A percentile compares a stretch with the other conserved stretches of the same genome.
These are phyloP conservation scores for Keithomyces neogunnii DNA, from an alignment of 2,329 filamentous ascomycete species.

Conservation along the genomic window DNA sequence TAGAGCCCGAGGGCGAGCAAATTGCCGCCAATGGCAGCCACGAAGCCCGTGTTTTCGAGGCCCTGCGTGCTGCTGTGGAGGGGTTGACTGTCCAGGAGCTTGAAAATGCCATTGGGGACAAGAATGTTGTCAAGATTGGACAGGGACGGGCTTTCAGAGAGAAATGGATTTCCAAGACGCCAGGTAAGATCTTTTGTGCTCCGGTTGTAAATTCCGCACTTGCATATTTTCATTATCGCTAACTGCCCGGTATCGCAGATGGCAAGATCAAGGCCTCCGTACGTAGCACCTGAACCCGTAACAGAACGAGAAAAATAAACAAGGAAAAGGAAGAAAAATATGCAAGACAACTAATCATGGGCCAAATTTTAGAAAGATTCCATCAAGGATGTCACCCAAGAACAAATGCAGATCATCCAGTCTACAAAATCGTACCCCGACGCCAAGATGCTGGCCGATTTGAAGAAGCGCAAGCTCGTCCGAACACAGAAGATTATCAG, in stretches of 20 bases:
- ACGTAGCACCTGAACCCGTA: not conserved
- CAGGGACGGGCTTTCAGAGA: conserved; percentile 88
- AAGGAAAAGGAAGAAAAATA: not conserved
- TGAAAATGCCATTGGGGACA: conserved; percentile 61
- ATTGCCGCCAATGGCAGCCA: conserved; percentile 71
- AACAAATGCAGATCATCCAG: conserved; percentile 67
- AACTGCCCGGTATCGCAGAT: conserved; percentile 5
- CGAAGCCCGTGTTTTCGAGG: conserved; percentile 75
- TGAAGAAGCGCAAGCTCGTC: conserved; percentile 89
- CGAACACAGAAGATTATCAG: conserved; percentile 74
- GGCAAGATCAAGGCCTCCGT: conserved; percentile 8
- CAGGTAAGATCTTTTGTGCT: conserved; percentile 29
- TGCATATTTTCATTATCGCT: conserved; percentile 2
- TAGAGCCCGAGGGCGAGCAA: conserved; percentile 67
- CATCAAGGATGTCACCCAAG: conserved; percentile 71
- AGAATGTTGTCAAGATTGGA: conserved; percentile 71
- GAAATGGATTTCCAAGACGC: conserved; percentile 58
- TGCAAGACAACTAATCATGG: not conserved
- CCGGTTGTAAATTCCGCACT: not conserved
- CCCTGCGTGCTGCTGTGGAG: conserved; percentile 61
- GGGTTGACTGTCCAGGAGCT: conserved; percentile 74
- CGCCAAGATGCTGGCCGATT: conserved; percentile 66
- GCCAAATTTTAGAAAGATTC: conserved; percentile 45
- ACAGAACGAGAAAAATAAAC: not conserved
- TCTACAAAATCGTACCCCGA: conserved; percentile 59